phyloP scores from a whole-genome alignment of 2,329 filamentous ascomycete species.

The Paecilomyces niveus region DNA sequence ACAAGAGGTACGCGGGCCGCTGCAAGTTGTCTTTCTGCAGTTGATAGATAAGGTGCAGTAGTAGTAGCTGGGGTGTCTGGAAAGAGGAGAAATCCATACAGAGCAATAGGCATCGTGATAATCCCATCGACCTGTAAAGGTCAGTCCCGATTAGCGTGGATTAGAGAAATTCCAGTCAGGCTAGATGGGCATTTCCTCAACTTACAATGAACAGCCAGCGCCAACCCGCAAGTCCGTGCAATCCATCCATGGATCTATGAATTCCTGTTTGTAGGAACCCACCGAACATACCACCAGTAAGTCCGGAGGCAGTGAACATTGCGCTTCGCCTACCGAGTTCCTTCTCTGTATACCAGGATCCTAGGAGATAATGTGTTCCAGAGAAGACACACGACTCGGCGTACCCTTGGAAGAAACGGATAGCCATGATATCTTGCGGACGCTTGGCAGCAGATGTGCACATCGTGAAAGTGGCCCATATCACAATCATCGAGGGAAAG shows the following conservation, averaged over 20 bases:
- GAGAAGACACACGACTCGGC: conserved; percentile 25
- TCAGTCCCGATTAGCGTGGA: no score
- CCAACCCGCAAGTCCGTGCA: conserved; percentile 22
- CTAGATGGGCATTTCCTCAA: neutral
- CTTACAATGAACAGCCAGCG: conserved; percentile 32
- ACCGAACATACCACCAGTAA: conserved; percentile 30
- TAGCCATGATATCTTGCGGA: conserved; percentile 24
- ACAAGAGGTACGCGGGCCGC: neutral
- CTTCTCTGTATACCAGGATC: conserved; percentile 37
- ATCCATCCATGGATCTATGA: conserved; percentile 20
- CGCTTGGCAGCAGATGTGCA: conserved; percentile 21
- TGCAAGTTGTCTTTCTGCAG: conserved; percentile 1
- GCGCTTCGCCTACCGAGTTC: conserved; percentile 32
- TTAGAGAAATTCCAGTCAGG: no score
- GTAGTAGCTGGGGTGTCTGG: conserved; percentile 5
- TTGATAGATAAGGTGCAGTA: neutral
- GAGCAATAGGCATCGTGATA: conserved; percentile 5
- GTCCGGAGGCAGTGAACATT: conserved; percentile 27
- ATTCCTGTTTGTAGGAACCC: conserved; percentile 31
- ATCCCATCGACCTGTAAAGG: conserved; percentile 3
- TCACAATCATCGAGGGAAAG: conserved; percentile 20
- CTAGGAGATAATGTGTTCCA: conserved; percentile 32
- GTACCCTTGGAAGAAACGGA: conserved; percentile 32
- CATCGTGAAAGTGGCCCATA: conserved; percentile 27
- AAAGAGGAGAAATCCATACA: conserved; percentile 3